These are phyloP conservation scores for Ramaria rubella DNA, from an alignment of 768 basidiomycete genomes.

Conservation along the genomic window DNA sequence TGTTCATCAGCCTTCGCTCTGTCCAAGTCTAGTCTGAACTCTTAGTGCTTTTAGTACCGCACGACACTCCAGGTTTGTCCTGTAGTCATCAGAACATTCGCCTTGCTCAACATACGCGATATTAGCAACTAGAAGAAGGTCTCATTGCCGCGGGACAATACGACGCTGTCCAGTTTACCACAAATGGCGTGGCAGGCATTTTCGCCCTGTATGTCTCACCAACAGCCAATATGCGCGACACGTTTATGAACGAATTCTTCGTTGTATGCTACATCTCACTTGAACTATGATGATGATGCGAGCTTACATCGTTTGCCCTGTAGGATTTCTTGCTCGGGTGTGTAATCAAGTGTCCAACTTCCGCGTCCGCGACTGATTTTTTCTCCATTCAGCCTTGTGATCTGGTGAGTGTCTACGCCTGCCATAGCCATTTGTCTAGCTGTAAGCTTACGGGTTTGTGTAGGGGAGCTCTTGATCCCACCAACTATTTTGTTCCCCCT, in stretches of 20 bases:
- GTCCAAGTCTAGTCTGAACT: neutral
- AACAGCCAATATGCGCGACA: slow-evolving; percentile 38
- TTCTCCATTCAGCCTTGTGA: slow-evolving; percentile 35
- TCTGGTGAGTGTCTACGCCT: slow-evolving; percentile 29
- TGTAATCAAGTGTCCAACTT: neutral
- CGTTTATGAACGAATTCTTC: slow-evolving; percentile 52
- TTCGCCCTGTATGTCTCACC: slow-evolving; percentile 44
- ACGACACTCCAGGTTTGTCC: slow-evolving; percentile 1
- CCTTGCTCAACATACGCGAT: neutral
- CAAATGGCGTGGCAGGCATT: slow-evolving; percentile 37
- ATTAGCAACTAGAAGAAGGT: slow-evolving; percentile 23
- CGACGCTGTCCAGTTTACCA: slow-evolving; percentile 29
- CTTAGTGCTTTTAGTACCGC: neutral
- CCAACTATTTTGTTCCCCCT: slow-evolving; percentile 53
- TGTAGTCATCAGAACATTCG: neutral
- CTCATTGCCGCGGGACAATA: slow-evolving; percentile 25
- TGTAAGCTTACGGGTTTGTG: too few species aligned
- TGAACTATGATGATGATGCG: neutral
- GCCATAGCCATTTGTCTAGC: neutral
- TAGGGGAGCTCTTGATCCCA: slow-evolving; percentile 44
- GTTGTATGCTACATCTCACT: slow-evolving; percentile 32
- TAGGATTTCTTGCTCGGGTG: slow-evolving; percentile 13
- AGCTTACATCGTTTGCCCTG: too few species aligned
- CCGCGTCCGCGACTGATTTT: neutral
- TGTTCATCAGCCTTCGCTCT: neutral